Base-by-base conservation (phyloP, 2,329 filamentous ascomycete species). In the Calonectria multiphialidica region DNA sequence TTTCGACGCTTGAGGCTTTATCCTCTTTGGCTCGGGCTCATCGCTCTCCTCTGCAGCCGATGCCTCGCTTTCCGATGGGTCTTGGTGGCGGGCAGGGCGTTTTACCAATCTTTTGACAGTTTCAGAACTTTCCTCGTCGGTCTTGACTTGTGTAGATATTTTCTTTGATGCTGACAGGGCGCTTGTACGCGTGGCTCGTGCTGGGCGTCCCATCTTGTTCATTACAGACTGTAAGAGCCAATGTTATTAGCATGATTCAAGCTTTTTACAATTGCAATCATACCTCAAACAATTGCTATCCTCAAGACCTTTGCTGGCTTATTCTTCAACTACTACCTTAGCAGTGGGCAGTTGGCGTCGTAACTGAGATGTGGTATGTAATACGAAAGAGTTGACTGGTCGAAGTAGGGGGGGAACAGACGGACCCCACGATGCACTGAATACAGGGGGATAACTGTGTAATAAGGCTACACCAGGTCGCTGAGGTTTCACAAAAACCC, bases 61-160 rank as follows among this genome's bases (percentile, higher is more conserved):
- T 66, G 75, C 77, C 74, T 79, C 76, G 72, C 59, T 62, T 40
- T 69, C 75, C 35, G 71, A 79, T 75, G 77, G 73, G 76, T 79
- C 76, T 23, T 66, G 75, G 33, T 37, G 69, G n/a, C 23, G 68
- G 42, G 50, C 59, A 10, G 72, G 55, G 25, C 70, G 77, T 40
- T 79, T 79, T n/a, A 35, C 18, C 13, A 64, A 61, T 47, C 16
- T 40, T 50, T 49, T 73, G 4, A 40, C 50, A 4, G 42, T 25
- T 12, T 49, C n/a, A 5, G 35, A 2, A 7, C 40, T 21, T 25
- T 76, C 75, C 2, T 76, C 69, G 42, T 77, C 73, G 5, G 67
- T 42, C 15, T 68, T 55, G 18, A 79, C 28, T 25, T 78, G 77
- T 2, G 73, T 77, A 25, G 74, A 68, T 16, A 79, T 72, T 59